Evolutionary conservation across 257 asterid species (phyloP), one percentile per base, ranked within the genome.

Genomic region (Echites panduratus): DNA sequence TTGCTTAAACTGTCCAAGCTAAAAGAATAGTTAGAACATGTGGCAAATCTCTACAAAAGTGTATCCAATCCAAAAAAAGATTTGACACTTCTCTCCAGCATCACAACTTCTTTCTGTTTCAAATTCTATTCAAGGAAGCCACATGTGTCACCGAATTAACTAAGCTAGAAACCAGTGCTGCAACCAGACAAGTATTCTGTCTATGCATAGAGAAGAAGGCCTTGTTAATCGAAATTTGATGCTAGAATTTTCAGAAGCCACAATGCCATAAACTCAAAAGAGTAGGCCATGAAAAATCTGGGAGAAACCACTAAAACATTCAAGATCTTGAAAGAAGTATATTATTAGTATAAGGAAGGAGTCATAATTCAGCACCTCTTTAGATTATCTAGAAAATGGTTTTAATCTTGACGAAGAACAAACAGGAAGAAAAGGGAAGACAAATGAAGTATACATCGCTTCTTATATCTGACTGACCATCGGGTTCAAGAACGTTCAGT

Each of bases 1-100:
- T 66, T 85, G 92, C 87, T 88, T 94, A 84, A 92, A 94, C 96
- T 90, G 96, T 70, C 84, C 84, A 79, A 84, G 77, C 77, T 72
- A 77, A 63, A 52, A 76, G 65, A 58, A 63, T 50, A 38, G 79
- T 87, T 79, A 87, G 77, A 71, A 74, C 52, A 70, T 58, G 63
- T 73, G 66, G 59, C 72, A 72, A 32, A 68, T 70, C 75, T 27
- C 57, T 53, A 56, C 70, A 66, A 72, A 70, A 26, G 43, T 16
- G 27, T 22, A 68, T 68, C 17, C 4, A 26, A 68, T 24, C 38
- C 22, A n/a, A 48, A 48, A 48, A 68, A 48, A 16, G 12, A 7
- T 68, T 68, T 26, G 45, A 16, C 73, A 68, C 29, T 4, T 4
- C 5, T 26, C 0, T 4, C 48, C 20, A 69, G n/a, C 24, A 69